These are phyloP conservation scores for Bertia moriformis DNA, from an alignment of 2,329 filamentous ascomycete genomes.

Conservation along the genomic window DNA sequence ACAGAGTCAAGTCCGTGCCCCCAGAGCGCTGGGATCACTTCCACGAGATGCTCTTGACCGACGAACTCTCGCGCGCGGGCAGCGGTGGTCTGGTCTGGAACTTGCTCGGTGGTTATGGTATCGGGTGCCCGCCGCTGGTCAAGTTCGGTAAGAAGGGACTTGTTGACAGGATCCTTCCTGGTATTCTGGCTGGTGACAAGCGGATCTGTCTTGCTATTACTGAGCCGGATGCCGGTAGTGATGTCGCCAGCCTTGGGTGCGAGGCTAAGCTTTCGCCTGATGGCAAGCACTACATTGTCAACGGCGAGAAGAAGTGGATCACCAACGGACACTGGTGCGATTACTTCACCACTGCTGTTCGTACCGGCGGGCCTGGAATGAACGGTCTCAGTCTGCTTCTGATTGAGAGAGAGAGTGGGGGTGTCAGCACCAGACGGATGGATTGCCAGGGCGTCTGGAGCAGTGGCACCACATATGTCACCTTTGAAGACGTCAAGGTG, in stretches of 20 bases:
- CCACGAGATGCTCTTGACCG: slow-evolving; percentile 90
- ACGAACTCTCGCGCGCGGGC: slow-evolving; percentile 77
- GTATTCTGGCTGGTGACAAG: slow-evolving; percentile 20
- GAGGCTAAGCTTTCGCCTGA: slow-evolving; percentile 5
- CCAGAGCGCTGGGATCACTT: slow-evolving; percentile 94
- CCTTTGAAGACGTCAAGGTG: slow-evolving; percentile 34
- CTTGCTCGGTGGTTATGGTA: slow-evolving; percentile 88
- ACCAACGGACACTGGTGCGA: slow-evolving; percentile 47
- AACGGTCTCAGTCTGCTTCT: slow-evolving; percentile 38
- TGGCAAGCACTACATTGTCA: slow-evolving; percentile 38
- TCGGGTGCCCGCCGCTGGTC: slow-evolving; percentile 78
- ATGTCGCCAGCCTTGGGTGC: slow-evolving; percentile 6
- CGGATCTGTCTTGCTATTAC: slow-evolving; percentile 8
- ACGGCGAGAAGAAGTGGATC: slow-evolving; percentile 53
- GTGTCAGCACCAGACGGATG: slow-evolving; percentile 35
- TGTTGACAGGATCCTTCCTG: slow-evolving; percentile 28
- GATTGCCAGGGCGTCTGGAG: slow-evolving; percentile 49
- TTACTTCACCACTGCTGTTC: slow-evolving; percentile 45
- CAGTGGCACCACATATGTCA: slow-evolving; percentile 43
- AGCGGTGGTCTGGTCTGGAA: slow-evolving; percentile 96
- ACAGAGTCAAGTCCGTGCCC: slow-evolving; percentile 62
- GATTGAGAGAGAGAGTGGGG: slow-evolving; percentile 29
- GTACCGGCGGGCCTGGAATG: slow-evolving; percentile 36
- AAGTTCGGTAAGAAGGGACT: slow-evolving; percentile 81
- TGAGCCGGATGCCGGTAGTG: slow-evolving; percentile 8